These are phyloP conservation scores for Acer campestre DNA, from an alignment of 345 rosid species.

Conservation along the genomic window DNA sequence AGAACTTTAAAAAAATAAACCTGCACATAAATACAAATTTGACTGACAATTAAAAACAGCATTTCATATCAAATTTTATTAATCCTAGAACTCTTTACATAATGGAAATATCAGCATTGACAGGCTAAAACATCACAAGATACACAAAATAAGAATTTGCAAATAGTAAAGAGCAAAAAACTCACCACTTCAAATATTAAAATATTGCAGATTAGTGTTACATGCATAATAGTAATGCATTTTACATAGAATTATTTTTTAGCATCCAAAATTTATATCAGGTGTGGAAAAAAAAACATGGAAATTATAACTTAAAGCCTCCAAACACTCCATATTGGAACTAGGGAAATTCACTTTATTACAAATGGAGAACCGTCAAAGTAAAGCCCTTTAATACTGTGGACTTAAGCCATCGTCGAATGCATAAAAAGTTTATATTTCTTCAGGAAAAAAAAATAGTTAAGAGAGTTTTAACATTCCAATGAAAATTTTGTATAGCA, in stretches of 20 bases:
- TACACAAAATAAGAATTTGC: constrained; percentile 6
- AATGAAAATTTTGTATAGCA: background rate
- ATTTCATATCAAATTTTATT: background rate
- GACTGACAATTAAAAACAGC: background rate
- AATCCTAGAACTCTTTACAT: background rate
- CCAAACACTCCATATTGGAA: too few species aligned
- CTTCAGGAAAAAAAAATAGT: too few species aligned
- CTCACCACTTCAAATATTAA: background rate
- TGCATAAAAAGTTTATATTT: too few species aligned
- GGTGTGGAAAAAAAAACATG: too few species aligned
- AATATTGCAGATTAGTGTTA: too few species aligned
- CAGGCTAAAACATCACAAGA: constrained; percentile 2
- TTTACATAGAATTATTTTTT: background rate
- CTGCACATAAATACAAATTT: constrained; percentile 49
- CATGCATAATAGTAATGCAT: background rate
- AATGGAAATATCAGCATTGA: background rate
- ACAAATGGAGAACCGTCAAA: too few species aligned
- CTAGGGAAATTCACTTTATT: too few species aligned
- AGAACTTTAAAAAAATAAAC: constrained; percentile 89
- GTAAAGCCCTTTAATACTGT: too few species aligned
- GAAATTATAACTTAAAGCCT: too few species aligned
- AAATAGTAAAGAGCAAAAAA: background rate
- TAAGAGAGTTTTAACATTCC: too few species aligned
- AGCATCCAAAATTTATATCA: background rate
- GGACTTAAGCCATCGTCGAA: too few species aligned